Evolutionary conservation across 805 yeast species (phyloP).

Genomic region (Starmerella powellii): DNA sequence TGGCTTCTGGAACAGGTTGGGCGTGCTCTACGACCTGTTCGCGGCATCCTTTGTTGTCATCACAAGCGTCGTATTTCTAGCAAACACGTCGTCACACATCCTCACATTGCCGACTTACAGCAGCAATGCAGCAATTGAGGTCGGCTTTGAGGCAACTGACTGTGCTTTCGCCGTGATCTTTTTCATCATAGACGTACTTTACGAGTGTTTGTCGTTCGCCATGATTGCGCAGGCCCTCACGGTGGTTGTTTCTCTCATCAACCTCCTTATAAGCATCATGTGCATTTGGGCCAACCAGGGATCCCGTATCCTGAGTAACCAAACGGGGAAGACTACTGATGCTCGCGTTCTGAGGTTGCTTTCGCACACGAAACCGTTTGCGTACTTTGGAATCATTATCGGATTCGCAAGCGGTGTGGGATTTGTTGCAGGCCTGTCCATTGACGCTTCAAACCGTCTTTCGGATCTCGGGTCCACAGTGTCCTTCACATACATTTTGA

Average conservation of each 20-base stretch:
- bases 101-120: conserved; percentile 10
- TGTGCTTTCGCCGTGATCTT: conserved; percentile 21
- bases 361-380: conserved; percentile 12
- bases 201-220: conserved; percentile 18
- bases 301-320: conserved; percentile 1
- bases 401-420: conserved; percentile 24
- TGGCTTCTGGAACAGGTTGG: conserved; percentile 10
- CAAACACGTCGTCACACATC: conserved; percentile 17
- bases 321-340: neutral
- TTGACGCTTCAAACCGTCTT: conserved; percentile 22
- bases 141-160: conserved; percentile 19
- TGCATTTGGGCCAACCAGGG: conserved; percentile 21
- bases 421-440: conserved; percentile 17
- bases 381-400: conserved; percentile 21
- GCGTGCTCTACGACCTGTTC: conserved; percentile 8
- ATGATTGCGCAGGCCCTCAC: conserved; percentile 23
- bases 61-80: conserved; percentile 17
- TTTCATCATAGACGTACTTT: conserved; percentile 15
- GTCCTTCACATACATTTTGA: conserved; percentile 17
- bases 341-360: neutral
- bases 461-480: conserved; percentile 16
- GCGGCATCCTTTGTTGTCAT: conserved; percentile 12
- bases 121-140: conserved; percentile 7
- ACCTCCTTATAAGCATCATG: conserved; percentile 20
- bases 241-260: conserved; percentile 19